phyloP scores from a whole-genome alignment of 2,329 filamentous ascomycete genomes.

The Cercospora sp. region DNA sequence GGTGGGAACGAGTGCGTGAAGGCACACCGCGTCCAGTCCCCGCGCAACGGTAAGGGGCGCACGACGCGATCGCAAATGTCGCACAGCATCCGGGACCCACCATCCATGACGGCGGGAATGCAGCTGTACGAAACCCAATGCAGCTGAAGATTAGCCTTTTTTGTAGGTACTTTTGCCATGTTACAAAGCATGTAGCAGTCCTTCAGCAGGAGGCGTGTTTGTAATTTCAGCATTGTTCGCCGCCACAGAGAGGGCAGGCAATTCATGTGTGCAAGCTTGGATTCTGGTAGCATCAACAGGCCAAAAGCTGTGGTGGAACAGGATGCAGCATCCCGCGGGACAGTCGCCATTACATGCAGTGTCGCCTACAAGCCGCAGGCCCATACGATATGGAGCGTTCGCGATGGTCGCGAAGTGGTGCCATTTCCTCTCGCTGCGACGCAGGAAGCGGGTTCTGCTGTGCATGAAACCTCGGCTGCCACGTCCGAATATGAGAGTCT shows the following conservation, averaged over 20 bases:
- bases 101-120: constrained; percentile 16
- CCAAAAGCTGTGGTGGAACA: background rate
- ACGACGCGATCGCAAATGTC: constrained; percentile 12
- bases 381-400: background rate
- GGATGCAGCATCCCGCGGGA: background rate
- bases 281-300: background rate
- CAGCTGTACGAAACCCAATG: constrained; percentile 3
- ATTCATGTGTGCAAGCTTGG: background rate
- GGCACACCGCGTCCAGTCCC: constrained; percentile 9
- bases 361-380: background rate
- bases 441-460: background rate
- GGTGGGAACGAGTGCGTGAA: background rate
- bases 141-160: background rate
- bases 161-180: constrained; percentile 17
- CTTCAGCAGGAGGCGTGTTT: background rate
- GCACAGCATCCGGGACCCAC: constrained; percentile 12
- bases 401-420: background rate
- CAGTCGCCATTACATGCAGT: background rate
- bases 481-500: constrained; percentile 1
- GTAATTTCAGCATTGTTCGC: background rate
- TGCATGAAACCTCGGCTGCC: constrained; percentile 18
- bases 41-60: constrained; percentile 7
- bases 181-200: background rate
- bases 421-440: background rate
- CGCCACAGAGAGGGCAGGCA: background rate